Evolutionary conservation across 306 rosid genomes (phyloP), one percentile per base, ranked within the genome.

Genomic region (Lotus japonicus): DNA sequence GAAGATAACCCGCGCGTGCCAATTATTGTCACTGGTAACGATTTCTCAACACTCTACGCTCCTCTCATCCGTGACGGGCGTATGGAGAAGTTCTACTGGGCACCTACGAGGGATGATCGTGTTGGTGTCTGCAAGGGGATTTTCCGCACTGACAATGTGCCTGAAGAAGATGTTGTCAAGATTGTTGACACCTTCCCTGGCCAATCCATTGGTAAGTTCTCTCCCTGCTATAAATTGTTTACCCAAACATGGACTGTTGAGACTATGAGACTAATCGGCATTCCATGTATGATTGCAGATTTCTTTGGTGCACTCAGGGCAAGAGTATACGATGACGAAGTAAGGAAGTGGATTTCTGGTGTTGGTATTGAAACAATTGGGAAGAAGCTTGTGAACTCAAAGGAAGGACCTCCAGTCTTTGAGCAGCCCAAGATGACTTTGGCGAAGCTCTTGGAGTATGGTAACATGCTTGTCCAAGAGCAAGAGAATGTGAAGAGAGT

Each of bases 61-160:
- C 99, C 99, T 53, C 95, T 95, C 65, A 95, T 95, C 77, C 99
- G 99, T 80, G 99, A 94, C 6, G 99, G 97, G 0, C 99, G 99
- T 77, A 95, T 95, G 99, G 99, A 95, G 89, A 95, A 95, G 74
- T 95, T 95, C 85, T 95, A 95, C 88, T 95, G 99, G 99, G 96
- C 99, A 2, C 97, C 99, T 6, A 95, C 91, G 1, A 75, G 96
- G 12, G 99, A 95, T 0, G 99, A 95, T 66, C 83, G 99, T 2
- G 16, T 95, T 12, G 99, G 99, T 69, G 97, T 95, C 28, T 95
- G 96, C 82, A 72, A 2, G 6, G 99, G 99, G 1, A 95, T 95
- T 75, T 95, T 95, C 84, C 80, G 84, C 12, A 76, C 28, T 50
- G 99, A 95, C 76, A 80, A 82, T 12, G 21, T 95, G 4, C 5